Conservation (phyloP, 2,329 filamentous ascomycete species). For the Cordyceps javanica region DNA sequence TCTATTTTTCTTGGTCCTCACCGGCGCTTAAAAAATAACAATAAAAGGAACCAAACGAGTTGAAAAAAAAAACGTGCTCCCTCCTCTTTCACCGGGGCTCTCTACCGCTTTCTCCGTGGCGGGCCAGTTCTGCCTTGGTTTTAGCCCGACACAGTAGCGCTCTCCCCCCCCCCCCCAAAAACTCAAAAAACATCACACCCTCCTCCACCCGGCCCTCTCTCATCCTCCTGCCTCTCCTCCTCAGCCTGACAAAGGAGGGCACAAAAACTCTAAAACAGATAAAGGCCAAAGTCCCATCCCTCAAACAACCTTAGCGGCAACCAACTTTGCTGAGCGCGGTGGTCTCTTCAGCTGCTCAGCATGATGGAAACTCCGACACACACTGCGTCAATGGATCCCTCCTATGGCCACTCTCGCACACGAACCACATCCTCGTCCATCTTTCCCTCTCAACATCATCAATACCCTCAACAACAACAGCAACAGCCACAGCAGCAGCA, state of each 20-base stretch:
- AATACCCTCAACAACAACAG: background rate
- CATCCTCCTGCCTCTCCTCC: background rate
- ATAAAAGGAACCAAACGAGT: background rate
- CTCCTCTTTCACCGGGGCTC: background rate
- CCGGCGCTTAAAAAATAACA: background rate
- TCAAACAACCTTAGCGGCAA: background rate
- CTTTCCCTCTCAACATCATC: constrained; percentile 30
- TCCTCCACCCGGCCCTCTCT: constrained; percentile 3
- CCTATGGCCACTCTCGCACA: constrained; percentile 48
- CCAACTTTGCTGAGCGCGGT: background rate
- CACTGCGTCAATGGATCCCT: constrained; percentile 26
- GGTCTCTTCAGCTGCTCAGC: background rate
- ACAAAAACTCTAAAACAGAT: background rate
- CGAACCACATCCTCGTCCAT: constrained; percentile 52
- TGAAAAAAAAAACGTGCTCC: background rate
- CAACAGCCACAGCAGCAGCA: background rate
- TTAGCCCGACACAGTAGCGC: constrained; percentile 1
- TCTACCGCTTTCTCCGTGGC: background rate
- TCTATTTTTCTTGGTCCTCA: background rate
- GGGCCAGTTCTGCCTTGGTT: constrained; percentile 9
- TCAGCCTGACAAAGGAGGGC: background rate
- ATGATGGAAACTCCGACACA: constrained; percentile 15
- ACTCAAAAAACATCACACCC: constrained; percentile 4
- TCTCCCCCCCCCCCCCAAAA: constrained; percentile 9
- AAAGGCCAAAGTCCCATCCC: background rate